Evolutionary conservation across 345 rosid genomes (phyloP).

Genomic region (Salix exigua): DNA sequence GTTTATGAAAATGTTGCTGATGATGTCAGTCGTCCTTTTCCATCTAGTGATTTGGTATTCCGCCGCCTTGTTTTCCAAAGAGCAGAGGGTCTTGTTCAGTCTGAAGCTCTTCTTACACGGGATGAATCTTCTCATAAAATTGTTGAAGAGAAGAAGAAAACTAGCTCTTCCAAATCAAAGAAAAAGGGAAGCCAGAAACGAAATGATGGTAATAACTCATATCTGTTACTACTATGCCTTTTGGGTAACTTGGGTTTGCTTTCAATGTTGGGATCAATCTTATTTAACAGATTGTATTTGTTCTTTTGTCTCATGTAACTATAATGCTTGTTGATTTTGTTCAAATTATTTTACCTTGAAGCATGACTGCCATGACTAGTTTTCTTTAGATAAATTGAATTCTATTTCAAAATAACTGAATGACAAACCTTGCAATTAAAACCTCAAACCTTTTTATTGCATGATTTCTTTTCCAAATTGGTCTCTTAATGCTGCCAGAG

Average conservation of each 20-base stretch:
- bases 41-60: conserved; percentile 46
- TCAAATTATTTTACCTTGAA: neutral
- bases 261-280: neutral
- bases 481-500: neutral
- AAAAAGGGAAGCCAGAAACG: conserved; percentile 37
- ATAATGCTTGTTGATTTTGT: neutral
- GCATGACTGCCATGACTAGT: neutral
- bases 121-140: conserved; percentile 32
- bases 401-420: neutral
- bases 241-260: neutral
- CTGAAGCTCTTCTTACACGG: conserved; percentile 76
- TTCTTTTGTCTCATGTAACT: neutral
- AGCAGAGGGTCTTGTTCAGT: conserved; percentile 74
- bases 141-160: conserved; percentile 34
- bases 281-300: neutral
- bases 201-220: conserved; percentile 45
- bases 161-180: conserved; percentile 44
- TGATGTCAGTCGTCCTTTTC: conserved; percentile 36
- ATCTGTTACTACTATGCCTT: neutral
- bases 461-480: neutral
- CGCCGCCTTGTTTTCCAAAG: conserved; percentile 90
- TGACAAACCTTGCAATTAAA: neutral
- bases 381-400: neutral
- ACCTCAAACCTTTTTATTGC: no score
- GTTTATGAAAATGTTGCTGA: conserved; percentile 58